Evolutionary conservation across 176 grass and related monocot species (phyloP).

Genomic region (Panicum miliaceum): DNA sequence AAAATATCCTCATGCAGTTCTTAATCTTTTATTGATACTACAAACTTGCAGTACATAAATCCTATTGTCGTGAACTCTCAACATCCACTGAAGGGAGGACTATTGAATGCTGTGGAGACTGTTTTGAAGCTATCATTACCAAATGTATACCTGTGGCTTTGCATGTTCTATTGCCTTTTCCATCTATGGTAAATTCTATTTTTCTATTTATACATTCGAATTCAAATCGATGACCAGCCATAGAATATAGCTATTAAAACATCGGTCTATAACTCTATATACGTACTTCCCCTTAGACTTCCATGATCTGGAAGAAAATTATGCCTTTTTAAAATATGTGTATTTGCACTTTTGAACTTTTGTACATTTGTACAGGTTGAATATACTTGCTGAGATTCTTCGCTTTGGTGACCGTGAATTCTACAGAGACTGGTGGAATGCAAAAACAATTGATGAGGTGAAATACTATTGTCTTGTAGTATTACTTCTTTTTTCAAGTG

Average conservation of each 20-base stretch:
- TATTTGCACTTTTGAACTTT: conserved; percentile 21
- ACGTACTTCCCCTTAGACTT: not conserved
- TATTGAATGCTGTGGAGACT: conserved; percentile 86
- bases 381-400: conserved; percentile 97
- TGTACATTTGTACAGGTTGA: conserved; percentile 63
- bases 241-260: not conserved
- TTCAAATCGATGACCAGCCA: not conserved
- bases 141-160: conserved; percentile 97
- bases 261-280: not conserved
- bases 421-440: conserved; percentile 99
- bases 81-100: conserved; percentile 85
- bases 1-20: conserved; percentile 10
- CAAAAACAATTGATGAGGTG: conserved; percentile 99
- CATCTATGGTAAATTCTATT: conserved; percentile 82
- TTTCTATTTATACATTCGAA: conserved; percentile 29
- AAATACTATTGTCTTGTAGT: conserved; percentile 5
- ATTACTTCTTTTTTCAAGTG: not conserved
- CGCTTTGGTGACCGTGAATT: conserved; percentile 97
- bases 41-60: conserved; percentile 89
- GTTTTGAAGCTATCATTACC: conserved; percentile 92
- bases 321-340: not conserved
- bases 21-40: conserved; percentile 33
- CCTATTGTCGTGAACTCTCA: conserved; percentile 94
- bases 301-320: not conserved
- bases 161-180: conserved; percentile 99